Base-by-base conservation (phyloP, 495 filamentous ascomycete species). In the Aspergillus olivimuriae region DNA sequence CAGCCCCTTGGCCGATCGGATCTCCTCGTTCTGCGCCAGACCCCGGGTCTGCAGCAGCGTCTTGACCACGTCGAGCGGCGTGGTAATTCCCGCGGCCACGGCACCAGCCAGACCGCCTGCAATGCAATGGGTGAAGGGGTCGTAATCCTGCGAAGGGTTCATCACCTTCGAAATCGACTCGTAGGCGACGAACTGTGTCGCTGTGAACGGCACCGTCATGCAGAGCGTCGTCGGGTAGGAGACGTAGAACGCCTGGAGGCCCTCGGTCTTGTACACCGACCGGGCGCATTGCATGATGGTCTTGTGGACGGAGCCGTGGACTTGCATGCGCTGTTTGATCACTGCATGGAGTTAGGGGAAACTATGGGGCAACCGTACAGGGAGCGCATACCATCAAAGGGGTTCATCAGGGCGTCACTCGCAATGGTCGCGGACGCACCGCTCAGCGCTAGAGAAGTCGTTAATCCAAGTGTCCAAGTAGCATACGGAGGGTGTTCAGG, bases 311-410 rank as follows among this genome's bases (percentile, higher is more conserved):
- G 94, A 97, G 48, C 90, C 83, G 51, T 95, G 88, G 42, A 99
- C 84, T 61, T 99, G 92, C 92, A 99, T 99, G 38, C 92, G 85
- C 63, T 99, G 92, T 68, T 99, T 99, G 73, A 99, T 92, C 23
- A 99, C 92, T 95, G 55, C 6, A 11, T 20, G 23, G 23, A 22
- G 34, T n/a, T 34, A n/a, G n/a, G n/a, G n/a, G n/a, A n/a, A n/a
- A n/a, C n/a, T n/a, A n/a, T n/a, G n/a, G n/a, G n/a, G n/a, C n/a
- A n/a, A n/a, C n/a, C n/a, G n/a, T n/a, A n/a, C n/a, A n/a, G n/a
- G n/a, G n/a, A n/a, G n/a, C n/a, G 60, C 77, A 59, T 73, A 95
- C 89, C 90, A 71, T 99, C 92, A 62, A 99, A 99, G 21, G 92
- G 92, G 62, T 97, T 99, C 92, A 99, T 99, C 38, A 99, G 73